Conservation (phyloP, 345 rosid genomes). For the Arabis alpina region DNA sequence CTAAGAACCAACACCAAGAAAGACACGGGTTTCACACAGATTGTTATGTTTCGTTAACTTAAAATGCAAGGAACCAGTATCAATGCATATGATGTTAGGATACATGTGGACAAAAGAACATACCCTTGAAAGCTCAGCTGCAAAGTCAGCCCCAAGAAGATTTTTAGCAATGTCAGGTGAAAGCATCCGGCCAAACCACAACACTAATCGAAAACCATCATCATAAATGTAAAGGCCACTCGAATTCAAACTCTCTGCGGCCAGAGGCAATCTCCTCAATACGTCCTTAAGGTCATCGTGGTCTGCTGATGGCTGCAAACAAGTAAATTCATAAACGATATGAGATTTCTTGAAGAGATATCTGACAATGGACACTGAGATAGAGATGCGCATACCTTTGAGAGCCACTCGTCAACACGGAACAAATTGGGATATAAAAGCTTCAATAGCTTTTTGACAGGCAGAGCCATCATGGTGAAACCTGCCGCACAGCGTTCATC, state of each 20-base stretch:
- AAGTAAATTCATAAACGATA: constrained; percentile 24
- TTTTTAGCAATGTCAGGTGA: constrained; percentile 83
- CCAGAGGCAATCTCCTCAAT: constrained; percentile 64
- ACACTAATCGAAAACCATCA: constrained; percentile 80
- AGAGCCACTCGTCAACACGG: constrained; percentile 81
- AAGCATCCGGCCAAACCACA: constrained; percentile 97
- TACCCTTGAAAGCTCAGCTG: constrained; percentile 92
- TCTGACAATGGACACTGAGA: constrained; percentile 2
- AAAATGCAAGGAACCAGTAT: not conserved
- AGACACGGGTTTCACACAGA: constrained; percentile 24
- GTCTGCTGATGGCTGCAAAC: constrained; percentile 64
- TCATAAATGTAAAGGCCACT: constrained; percentile 91
- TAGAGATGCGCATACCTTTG: constrained; percentile 54
- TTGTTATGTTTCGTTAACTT: not conserved
- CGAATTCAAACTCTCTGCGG: constrained; percentile 87
- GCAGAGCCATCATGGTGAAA: constrained; percentile 93
- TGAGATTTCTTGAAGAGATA: not conserved
- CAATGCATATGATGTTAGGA: not conserved
- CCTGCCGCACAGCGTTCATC: constrained; percentile 97
- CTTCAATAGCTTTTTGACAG: constrained; percentile 84
- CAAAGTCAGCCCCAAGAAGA: constrained; percentile 85
- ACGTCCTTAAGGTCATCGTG: constrained; percentile 46
- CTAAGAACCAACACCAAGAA: constrained; percentile 47
- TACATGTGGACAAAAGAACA: constrained; percentile 20
- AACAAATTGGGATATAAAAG: constrained; percentile 85